Base-by-base conservation (phyloP, 1,139 yeast species). In the Yamadazyma atmosphaerica region DNA sequence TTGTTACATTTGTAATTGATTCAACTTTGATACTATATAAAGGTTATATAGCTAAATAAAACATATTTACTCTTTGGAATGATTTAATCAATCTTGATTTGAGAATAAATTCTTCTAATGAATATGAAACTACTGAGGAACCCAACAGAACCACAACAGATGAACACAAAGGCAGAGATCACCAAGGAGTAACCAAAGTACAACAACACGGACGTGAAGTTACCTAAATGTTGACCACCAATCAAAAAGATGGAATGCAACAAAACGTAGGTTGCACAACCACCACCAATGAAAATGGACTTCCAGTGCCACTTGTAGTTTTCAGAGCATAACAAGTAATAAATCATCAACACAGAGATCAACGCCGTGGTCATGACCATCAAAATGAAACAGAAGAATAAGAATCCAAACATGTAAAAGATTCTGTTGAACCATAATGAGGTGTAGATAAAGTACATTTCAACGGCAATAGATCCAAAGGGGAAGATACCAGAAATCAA, bases 261-360 rank as follows among this genome's bases (percentile, higher is more conserved):
- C 63, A 89, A 88, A 30, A 90, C 85, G 60, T 90, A 94, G 40
- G 84, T 54, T 1, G 95, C 75, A 61, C 95, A 84, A 19, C 97
- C 95, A 37, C 96, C 98, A 21, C 96, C 94, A 43, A 89, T 76
- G 54, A 84, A 77, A 53, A 90, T 73, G 8, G 96, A 80, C 60
- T 90, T 82, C 98, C 98, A 92, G 58, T 89, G 97, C 99, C 99
- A 92, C 61, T 82, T 81, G 70, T 94, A 90, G 62, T 92, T 87
- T 59, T 92, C 98, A 33, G 89, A 72, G 58, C 96, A 88, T 47
- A 94, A 74, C 9, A 90, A 77, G 68, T 86, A 86, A 64, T 92
- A 92, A 28, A 86, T 79, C 68, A 89, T 77, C 52, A 92, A 71
- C 15, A 89, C 69, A 0, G 96, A 83, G 32, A 89, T 89, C 46